These are phyloP conservation scores for Haplosporangium sp. DNA, from an alignment of 371 early-diverging fungal genomes.

Conservation along the genomic window DNA sequence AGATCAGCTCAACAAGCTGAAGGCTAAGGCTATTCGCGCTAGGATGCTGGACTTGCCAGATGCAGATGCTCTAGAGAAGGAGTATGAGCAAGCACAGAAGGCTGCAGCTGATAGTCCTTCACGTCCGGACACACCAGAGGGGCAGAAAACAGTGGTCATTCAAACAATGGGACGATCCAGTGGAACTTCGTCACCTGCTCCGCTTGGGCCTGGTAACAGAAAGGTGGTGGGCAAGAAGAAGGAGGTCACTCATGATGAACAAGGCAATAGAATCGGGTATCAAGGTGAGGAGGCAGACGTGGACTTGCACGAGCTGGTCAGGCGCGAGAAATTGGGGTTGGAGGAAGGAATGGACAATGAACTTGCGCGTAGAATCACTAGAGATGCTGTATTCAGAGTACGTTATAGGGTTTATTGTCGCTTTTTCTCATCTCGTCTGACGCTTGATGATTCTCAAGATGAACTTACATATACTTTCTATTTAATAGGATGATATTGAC, in stretches of 20 bases:
- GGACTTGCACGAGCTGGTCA: conserved; percentile 73
- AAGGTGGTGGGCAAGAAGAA: conserved; percentile 58
- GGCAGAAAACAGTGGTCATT: conserved; percentile 31
- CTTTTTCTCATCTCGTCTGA: background rate
- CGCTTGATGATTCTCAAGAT: background rate
- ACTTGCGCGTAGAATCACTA: conserved; percentile 79
- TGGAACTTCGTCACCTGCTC: conserved; percentile 43
- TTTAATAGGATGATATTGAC: conserved; percentile 75
- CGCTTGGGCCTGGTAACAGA: conserved; percentile 35
- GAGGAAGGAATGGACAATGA: conserved; percentile 72
- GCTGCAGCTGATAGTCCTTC: conserved; percentile 22
- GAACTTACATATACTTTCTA: background rate
- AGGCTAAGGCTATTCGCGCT: conserved; percentile 87
- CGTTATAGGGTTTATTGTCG: background rate
- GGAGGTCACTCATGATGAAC: conserved; percentile 67
- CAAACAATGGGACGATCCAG: conserved; percentile 41
- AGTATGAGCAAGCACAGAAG: conserved; percentile 70
- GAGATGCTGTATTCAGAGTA: conserved; percentile 80
- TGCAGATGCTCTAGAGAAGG: conserved; percentile 74
- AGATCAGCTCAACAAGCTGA: conserved; percentile 87
- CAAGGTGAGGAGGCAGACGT: conserved; percentile 67
- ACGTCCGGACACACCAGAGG: conserved; percentile 4
- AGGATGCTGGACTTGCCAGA: conserved; percentile 76
- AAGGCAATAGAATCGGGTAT: conserved; percentile 70
- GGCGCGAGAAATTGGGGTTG: conserved; percentile 73